These are phyloP conservation scores for Penicillium steckii DNA, from an alignment of 495 filamentous ascomycete genomes.

Conservation along the genomic window DNA sequence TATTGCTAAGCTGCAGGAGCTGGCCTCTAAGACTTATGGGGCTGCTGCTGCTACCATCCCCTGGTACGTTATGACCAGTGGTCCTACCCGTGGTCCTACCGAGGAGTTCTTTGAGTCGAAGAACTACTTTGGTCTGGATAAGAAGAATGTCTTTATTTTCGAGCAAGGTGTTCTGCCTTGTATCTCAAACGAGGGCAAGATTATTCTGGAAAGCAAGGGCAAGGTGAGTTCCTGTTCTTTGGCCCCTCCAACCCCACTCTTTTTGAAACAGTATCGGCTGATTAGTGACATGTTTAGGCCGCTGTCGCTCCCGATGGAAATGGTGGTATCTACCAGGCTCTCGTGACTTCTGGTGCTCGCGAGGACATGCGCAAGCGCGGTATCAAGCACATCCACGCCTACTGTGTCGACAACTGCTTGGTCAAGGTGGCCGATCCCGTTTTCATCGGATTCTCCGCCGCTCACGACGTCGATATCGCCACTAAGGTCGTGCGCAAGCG, in stretches of 20 bases:
- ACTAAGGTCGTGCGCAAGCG: conserved; percentile 99
- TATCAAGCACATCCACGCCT: conserved; percentile 94
- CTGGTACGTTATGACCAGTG: conserved; percentile 99
- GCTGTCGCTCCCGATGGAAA: conserved; percentile 99
- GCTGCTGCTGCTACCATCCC: conserved; percentile 73
- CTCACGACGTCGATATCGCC: conserved; percentile 88
- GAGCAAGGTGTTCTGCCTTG: conserved; percentile 97
- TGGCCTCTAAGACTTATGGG: conserved; percentile 71
- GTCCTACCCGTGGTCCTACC: conserved; percentile 88
- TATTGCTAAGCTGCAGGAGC: conserved; percentile 79
- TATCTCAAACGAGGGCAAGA: conserved; percentile 97
- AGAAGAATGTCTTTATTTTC: conserved; percentile 87
- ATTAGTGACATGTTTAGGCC: conserved; percentile 43
- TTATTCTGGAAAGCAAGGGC: conserved; percentile 85
- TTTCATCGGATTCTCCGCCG: conserved; percentile 91
- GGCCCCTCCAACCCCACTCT: background rate
- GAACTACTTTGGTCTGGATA: conserved; percentile 82
- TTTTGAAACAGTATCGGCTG: conserved; percentile 5
- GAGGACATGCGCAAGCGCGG: conserved; percentile 85
- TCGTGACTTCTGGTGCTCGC: conserved; percentile 77
- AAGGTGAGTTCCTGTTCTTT: conserved; percentile 51
- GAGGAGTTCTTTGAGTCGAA: conserved; percentile 90
- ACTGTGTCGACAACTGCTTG: conserved; percentile 99
- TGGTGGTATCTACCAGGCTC: conserved; percentile 92
- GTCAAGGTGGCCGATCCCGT: conserved; percentile 95